A percentile compares a stretch with the other conserved stretches of the same genome.
phyloP scores from a whole-genome alignment of 108 stramenopile species.

The Schizochytrium sp. region DNA sequence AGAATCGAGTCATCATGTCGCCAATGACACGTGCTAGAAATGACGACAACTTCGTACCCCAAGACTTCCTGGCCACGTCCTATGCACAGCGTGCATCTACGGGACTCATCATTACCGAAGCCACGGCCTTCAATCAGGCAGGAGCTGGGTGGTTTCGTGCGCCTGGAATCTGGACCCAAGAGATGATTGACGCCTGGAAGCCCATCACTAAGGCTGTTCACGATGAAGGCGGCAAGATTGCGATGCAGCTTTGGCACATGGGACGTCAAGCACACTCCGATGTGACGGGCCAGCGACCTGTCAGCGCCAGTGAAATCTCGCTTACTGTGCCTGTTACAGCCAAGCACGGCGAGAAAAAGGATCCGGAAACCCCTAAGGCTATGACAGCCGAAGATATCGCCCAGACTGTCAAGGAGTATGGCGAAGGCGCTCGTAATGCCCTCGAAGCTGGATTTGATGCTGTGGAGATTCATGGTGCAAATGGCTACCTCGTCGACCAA shows the following conservation, averaged over 20 bases:
- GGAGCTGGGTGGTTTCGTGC: slow-evolving; percentile 77
- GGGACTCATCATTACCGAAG: slow-evolving; percentile 83
- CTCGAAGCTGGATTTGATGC: slow-evolving; percentile 79
- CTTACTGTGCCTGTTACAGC: slow-evolving; percentile 12
- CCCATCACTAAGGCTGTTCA: slow-evolving; percentile 78
- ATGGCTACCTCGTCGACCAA: slow-evolving; percentile 78
- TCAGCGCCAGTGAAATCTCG: slow-evolving; percentile 43
- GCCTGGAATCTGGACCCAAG: slow-evolving; percentile 71
- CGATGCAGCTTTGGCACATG: slow-evolving; percentile 81
- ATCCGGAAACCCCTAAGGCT: slow-evolving; percentile 68
- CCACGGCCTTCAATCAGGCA: slow-evolving; percentile 70
- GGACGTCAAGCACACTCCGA: slow-evolving; percentile 76
- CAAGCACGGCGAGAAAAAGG: slow-evolving; percentile 67
- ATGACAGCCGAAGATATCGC: slow-evolving; percentile 75
- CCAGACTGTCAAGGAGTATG: slow-evolving; percentile 69
- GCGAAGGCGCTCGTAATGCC: slow-evolving; percentile 67
- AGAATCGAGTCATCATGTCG: slow-evolving; percentile 78
- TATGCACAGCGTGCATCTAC: slow-evolving; percentile 78
- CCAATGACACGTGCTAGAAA: slow-evolving; percentile 79
- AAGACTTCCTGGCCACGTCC: slow-evolving; percentile 75
- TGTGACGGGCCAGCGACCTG: slow-evolving; percentile 69
- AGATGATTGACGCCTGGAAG: slow-evolving; percentile 80
- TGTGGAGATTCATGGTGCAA: slow-evolving; percentile 77
- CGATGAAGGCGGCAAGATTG: slow-evolving; percentile 75
- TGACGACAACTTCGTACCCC: slow-evolving; percentile 70